Evolutionary conservation across 2,329 filamentous ascomycete species (phyloP), one percentile per base, ranked within the genome.

Genomic region (Colletotrichum sojae): DNA sequence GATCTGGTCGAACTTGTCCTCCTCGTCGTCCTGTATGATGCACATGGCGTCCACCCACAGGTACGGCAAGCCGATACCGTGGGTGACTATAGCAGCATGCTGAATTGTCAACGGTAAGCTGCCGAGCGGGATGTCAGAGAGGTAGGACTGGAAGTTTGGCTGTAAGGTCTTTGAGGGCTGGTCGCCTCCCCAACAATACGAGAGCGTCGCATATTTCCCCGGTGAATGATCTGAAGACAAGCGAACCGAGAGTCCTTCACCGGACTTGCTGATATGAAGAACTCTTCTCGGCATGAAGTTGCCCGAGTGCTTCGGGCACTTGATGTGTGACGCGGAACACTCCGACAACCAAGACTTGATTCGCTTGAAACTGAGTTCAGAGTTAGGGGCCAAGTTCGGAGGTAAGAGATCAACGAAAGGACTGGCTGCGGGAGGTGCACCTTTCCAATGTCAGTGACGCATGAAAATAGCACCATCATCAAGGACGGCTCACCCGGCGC

Each of bases 41-140:
- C 71, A 72, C 22, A 72, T 66, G 1, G 54, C 49, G 31, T 73
- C 70, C 0, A 72, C 48, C 71, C 71, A 72, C 6, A 71, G 54
- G 12, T 64, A 67, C 12, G 61, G 59, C 52, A 70, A 48, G 2
- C 71, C 67, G 2, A 72, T 20, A 5, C 27, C 49, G 6, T 20
- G 2, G 1, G 36, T 63, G 9, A 63, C 48, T 16, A 45, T 55
- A 0, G 18, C 49, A 10, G 48, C 59, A 36, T 55, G 36, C 36
- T 55, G 49, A 15, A 63, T 55, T 1, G 59, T 63, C 2, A 46
- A 0, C 2, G 46, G 57, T 6, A 60, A 36, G 2, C 6, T 15
- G 1, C 20, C n/a, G 36, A 40, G n/a, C 1, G 52, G 31, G 1
- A 55, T 39, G n/a, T 40, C 31, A n/a, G 27, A 39, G n/a, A 39